phyloP scores from a whole-genome alignment of 768 basidiomycete genomes.

The Auricularia cornea region DNA sequence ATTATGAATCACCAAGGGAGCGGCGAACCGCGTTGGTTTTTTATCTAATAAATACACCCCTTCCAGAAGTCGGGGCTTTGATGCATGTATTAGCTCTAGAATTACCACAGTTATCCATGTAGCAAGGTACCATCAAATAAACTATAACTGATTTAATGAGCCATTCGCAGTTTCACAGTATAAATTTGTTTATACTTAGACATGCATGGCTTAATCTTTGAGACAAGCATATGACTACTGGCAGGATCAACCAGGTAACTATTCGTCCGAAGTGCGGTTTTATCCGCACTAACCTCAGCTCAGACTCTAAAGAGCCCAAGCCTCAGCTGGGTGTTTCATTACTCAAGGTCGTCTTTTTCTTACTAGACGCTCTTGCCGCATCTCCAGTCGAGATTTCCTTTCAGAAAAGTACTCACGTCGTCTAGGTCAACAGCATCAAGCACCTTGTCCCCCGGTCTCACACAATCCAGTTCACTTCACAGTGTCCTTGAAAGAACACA shows the following conservation, averaged over 20 bases:
- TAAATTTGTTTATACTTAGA: no score
- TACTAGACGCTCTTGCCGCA: conserved; percentile 10
- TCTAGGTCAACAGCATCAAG: conserved; percentile 7
- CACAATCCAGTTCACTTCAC: conserved; percentile 32
- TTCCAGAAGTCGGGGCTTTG: no score
- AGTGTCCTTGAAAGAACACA: conserved; percentile 19
- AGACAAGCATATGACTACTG: no score
- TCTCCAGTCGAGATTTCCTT: conserved; percentile 9
- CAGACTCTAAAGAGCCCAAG: conserved; percentile 10
- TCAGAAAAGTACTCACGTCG: conserved; percentile 14
- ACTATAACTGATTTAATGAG: no score
- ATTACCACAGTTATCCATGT: no score
- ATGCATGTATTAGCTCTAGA: no score
- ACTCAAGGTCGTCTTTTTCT: conserved; percentile 12
- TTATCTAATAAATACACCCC: no score
- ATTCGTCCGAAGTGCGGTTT: conserved; percentile 15
- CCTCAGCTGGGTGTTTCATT: conserved; percentile 13
- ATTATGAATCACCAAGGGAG: no score
- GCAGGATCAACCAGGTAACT: conserved; percentile 81
- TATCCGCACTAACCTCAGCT: conserved; percentile 10
- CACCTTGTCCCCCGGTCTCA: conserved; percentile 39
- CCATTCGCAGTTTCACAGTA: no score
- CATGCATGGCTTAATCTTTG: no score
- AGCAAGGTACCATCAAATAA: no score
- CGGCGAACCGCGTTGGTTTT: no score